Percentiles rank a stretch among this genome's conserved stretches.
phyloP scores from a whole-genome alignment of 768 basidiomycete genomes.

The Phanerochaete carnosa region DNA sequence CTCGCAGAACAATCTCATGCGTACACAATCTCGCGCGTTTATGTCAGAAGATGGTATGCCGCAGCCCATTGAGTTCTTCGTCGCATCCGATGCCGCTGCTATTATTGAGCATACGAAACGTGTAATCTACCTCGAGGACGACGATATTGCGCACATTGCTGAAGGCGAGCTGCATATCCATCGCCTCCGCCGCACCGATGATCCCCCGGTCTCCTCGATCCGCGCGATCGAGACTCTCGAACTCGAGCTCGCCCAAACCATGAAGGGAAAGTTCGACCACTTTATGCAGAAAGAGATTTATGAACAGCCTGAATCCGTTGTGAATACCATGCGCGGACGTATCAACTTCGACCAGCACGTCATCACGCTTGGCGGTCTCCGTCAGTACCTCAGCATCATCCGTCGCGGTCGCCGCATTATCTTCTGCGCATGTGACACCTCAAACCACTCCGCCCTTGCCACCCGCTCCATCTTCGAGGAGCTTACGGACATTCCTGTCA shows the following conservation, averaged over 20 bases:
- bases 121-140: constrained; percentile 97
- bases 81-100: constrained; percentile 95
- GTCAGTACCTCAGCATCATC: constrained; percentile 93
- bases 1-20: constrained; percentile 74
- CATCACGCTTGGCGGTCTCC: constrained; percentile 93
- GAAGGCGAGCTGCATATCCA: constrained; percentile 99
- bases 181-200: constrained; percentile 87
- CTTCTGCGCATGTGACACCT: constrained; percentile 96
- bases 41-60: constrained; percentile 98
- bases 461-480: constrained; percentile 98
- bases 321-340: constrained; percentile 99
- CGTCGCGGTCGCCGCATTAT: constrained; percentile 92
- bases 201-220: constrained; percentile 58
- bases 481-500: constrained; percentile 96
- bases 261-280: constrained; percentile 99
- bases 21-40: constrained; percentile 96
- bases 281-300: constrained; percentile 99
- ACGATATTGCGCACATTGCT: constrained; percentile 97
- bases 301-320: constrained; percentile 98
- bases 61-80: constrained; percentile 99
- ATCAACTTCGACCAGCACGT: constrained; percentile 94
- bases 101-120: constrained; percentile 99
- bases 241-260: constrained; percentile 98
- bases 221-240: constrained; percentile 98
- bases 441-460: constrained; percentile 95